Evolutionary conservation across 345 rosid genomes (phyloP).

Genomic region (Acer saccharum): DNA sequence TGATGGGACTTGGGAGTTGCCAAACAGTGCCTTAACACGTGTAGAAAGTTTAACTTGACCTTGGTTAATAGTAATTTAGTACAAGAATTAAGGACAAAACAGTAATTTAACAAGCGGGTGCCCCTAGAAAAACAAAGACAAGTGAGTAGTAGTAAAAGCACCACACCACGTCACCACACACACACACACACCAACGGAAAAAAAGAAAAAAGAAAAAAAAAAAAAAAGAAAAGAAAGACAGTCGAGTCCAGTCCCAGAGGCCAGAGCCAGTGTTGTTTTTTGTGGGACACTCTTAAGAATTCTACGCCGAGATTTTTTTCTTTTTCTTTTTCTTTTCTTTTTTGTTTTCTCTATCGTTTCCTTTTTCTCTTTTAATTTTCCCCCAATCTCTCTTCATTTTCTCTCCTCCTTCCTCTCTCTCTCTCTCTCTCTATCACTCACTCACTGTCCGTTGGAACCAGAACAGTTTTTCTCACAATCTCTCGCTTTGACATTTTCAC

Average conservation of each 20-base stretch:
- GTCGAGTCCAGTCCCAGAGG: not conserved
- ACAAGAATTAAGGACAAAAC: conserved; percentile 13
- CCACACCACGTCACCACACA: too few relatives aligned
- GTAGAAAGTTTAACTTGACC: too few relatives aligned
- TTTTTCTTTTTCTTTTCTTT: not conserved
- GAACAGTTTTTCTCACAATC: conserved; percentile 49
- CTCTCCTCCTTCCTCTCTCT: conserved; percentile 23
- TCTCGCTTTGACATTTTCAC: not conserved
- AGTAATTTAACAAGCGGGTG: conserved; percentile 30
- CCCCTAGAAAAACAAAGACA: conserved; percentile 22
- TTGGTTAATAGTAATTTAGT: too few relatives aligned
- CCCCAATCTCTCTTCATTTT: conserved; percentile 17
- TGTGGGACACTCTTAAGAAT: conserved; percentile 27
- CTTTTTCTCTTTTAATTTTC: conserved; percentile 10
- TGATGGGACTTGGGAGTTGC: not conserved
- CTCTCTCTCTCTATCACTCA: conserved; percentile 24
- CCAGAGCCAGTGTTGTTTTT: not conserved
- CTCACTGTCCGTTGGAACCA: conserved; percentile 66
- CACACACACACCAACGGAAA: conserved; percentile 2
- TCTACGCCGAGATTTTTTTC: conserved; percentile 25
- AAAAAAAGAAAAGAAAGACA: conserved; percentile 2
- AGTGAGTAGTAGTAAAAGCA: too few relatives aligned
- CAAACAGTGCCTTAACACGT: conserved; percentile 15
- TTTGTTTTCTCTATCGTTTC: conserved; percentile 4
- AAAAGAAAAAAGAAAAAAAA: not conserved